Evolutionary conservation across 2,329 filamentous ascomycete genomes (phyloP).

Genomic region (Shiraia bambusicola): DNA sequence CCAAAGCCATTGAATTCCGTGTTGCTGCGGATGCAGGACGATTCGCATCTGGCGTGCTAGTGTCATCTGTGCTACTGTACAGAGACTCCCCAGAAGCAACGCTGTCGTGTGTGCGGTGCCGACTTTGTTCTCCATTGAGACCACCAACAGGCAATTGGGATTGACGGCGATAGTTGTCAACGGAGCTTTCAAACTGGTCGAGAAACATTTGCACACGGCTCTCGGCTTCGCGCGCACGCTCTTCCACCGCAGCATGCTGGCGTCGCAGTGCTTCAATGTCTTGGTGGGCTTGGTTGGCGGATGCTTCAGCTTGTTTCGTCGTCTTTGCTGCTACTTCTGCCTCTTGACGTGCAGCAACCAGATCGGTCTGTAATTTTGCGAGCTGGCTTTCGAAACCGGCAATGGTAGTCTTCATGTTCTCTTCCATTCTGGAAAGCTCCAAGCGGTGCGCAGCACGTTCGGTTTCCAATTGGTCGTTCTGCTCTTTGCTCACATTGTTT

Average conservation of each 20-base stretch:
- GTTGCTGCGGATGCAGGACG: constrained; percentile 33
- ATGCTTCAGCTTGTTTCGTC: constrained; percentile 55
- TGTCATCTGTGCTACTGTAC: constrained; percentile 46
- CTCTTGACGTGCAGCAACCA: constrained; percentile 65
- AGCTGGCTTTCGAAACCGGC: constrained; percentile 72
- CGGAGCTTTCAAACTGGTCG: constrained; percentile 90
- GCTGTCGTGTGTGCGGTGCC: constrained; percentile 57
- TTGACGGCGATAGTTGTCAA: constrained; percentile 89
- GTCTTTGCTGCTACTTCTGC: constrained; percentile 64
- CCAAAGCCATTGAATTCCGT: constrained; percentile 71
- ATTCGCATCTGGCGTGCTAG: constrained; percentile 37
- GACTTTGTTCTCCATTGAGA: constrained; percentile 36
- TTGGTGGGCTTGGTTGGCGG: constrained; percentile 57
- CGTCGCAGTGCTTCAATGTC: constrained; percentile 80
- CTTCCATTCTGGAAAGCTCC: constrained; percentile 69
- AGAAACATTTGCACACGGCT: constrained; percentile 89
- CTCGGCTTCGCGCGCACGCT: constrained; percentile 84
- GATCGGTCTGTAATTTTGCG: constrained; percentile 65
- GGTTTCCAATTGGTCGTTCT: constrained; percentile 67
- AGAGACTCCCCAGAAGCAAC: constrained; percentile 60
- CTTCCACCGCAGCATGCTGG: constrained; percentile 79
- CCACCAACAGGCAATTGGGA: constrained; percentile 48
- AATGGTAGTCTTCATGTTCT: constrained; percentile 66
- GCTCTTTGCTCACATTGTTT: constrained; percentile 45
- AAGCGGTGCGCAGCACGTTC: constrained; percentile 69